Base-by-base conservation (phyloP, 352 stramenopile genomes). In the Globisporangium radiosum region DNA sequence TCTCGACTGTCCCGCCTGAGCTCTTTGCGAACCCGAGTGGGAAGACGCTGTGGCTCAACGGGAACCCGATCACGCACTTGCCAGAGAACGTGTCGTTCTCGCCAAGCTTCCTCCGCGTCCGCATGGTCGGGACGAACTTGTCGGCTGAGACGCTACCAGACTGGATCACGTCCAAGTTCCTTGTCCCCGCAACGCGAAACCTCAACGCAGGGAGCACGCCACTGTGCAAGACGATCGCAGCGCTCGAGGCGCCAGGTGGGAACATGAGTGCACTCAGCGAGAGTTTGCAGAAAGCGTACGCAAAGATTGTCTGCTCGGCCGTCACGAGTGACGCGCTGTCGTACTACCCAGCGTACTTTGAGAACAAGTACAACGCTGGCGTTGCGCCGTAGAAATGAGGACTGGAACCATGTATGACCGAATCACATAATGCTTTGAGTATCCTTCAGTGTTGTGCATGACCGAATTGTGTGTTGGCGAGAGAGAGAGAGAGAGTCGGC, bases 1-100 rank as follows among this genome's bases (percentile, higher is more conserved):
- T 65, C 11, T 54, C 48, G 15, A 40, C n/a, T 4, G 19, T 65
- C 13, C 60, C 60, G 0, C 1, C 3, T 5, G 53, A 60, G 49
- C 14, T 65, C 7, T 61, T 65, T 17, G 43, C 49, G 13, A 14
- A 56, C 25, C 38, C 60, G n/a, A 43, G 57, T 17, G 60, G 40
- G 1, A 42, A 19, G 9, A 56, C 60, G 1, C 3, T 65, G 4
- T 65, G 60, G 53, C 53, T 65, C 38, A 65, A 65, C 33, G 54
- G 54, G 7, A 61, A 65, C 49, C 60, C 53, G 17, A 60, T 65
- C 39, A 38, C 47, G 39, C 11, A 15, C 7, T 13, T 65, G 15
- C 52, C 53, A 19, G 40, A 17, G 2, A 39, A 4, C 13, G 11
- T 47, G 17, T 36, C 40, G 40, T 1, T 59, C 7, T 10, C 42